A percentile compares a stretch with the other conserved stretches of the same genome.
These are phyloP conservation scores for Fusarium liriodendri DNA, from an alignment of 2,329 filamentous ascomycete genomes.

Conservation along the genomic window DNA sequence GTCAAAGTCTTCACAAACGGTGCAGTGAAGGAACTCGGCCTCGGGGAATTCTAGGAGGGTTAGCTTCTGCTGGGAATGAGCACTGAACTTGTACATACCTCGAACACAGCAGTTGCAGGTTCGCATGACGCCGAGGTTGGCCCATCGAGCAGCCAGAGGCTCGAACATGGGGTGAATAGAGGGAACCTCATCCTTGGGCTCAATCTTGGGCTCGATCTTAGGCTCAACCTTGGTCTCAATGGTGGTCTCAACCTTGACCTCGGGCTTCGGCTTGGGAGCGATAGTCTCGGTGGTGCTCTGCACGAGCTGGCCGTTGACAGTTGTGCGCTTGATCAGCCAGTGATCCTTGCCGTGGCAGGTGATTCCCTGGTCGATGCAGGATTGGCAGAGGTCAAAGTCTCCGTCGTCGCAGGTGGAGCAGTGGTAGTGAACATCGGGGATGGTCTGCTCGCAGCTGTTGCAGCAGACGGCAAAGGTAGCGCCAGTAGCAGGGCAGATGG, in stretches of 20 bases:
- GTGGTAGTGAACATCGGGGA: slow-evolving; percentile 89
- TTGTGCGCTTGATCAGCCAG: slow-evolving; percentile 93
- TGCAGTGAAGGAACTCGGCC: slow-evolving; percentile 86
- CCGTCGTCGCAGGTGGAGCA: slow-evolving; percentile 93
- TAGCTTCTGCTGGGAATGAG: slow-evolving; percentile 4
- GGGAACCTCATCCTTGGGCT: slow-evolving; percentile 21
- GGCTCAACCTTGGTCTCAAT: slow-evolving; percentile 33
- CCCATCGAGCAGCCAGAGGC: slow-evolving; percentile 32
- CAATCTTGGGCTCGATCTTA: slow-evolving; percentile 17
- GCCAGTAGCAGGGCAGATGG: slow-evolving; percentile 28
- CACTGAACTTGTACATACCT: slow-evolving; percentile 40
- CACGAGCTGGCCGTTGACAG: slow-evolving; percentile 81
- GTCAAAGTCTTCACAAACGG: slow-evolving; percentile 88
- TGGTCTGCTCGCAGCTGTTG: slow-evolving; percentile 85
- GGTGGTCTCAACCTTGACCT: slow-evolving; percentile 36
- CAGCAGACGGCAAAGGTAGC: slow-evolving; percentile 85
- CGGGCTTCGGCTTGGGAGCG: slow-evolving; percentile 66
- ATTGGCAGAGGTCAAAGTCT: slow-evolving; percentile 91
- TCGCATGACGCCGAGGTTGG: slow-evolving; percentile 56
- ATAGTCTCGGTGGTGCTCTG: slow-evolving; percentile 89
- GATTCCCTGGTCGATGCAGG: slow-evolving; percentile 80
- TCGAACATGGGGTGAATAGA: slow-evolving; percentile 36
- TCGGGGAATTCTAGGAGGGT: slow-evolving; percentile 73
- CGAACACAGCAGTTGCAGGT: slow-evolving; percentile 76
- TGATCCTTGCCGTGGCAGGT: slow-evolving; percentile 84